These are phyloP conservation scores for Fusarium azukiicola DNA, from an alignment of 2,329 filamentous ascomycete genomes.

Conservation along the genomic window DNA sequence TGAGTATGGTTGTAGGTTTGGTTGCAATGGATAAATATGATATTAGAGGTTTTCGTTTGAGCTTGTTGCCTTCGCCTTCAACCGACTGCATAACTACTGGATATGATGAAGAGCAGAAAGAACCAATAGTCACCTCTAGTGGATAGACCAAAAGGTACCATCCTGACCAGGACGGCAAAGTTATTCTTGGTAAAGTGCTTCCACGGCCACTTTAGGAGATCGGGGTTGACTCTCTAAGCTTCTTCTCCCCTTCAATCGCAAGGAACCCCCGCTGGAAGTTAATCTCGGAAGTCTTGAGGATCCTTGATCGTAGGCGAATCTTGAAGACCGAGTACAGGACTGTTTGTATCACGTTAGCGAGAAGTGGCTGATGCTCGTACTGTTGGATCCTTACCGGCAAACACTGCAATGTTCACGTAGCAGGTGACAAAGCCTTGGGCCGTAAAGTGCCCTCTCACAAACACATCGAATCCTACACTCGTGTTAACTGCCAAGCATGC, in stretches of 20 bases:
- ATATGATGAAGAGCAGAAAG: no score
- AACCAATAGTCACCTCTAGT: no score
- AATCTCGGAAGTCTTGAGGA: neutral
- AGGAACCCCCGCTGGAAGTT: neutral
- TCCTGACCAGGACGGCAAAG: no score
- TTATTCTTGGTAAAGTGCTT: no score
- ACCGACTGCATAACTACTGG: no score
- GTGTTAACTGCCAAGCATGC: neutral
- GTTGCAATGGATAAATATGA: no score
- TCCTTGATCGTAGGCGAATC: neutral
- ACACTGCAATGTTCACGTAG: neutral
- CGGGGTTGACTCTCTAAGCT: neutral
- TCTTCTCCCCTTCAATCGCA: neutral
- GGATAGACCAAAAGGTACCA: no score
- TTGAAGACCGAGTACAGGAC: neutral
- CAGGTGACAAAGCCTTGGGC: neutral
- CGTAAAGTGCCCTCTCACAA: neutral
- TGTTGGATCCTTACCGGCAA: neutral
- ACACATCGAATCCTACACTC: neutral
- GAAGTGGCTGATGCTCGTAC: neutral
- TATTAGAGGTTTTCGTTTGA: no score
- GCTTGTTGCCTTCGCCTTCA: no score
- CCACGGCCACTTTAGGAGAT: neutral
- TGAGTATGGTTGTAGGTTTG: no score
- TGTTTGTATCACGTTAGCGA: neutral